Evolutionary conservation across 129 eudicot genomes (phyloP).

Genomic region (Tagetes erecta): DNA sequence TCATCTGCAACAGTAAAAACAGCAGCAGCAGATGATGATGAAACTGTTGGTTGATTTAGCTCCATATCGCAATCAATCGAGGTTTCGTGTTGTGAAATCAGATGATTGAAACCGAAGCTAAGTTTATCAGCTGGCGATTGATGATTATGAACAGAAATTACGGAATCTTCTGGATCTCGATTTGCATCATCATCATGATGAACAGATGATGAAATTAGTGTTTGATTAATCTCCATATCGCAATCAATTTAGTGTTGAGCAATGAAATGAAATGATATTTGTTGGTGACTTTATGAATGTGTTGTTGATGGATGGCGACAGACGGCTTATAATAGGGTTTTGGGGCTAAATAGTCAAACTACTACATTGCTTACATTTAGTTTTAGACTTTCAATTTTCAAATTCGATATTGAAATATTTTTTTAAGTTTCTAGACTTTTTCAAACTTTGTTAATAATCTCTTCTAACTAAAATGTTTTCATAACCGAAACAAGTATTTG

Average conservation of each 20-base stretch:
- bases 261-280: background rate
- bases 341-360: background rate
- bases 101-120: background rate
- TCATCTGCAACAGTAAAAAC: no score
- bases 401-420: no score
- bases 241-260: background rate
- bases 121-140: no score
- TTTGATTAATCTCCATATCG: background rate
- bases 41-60: background rate
- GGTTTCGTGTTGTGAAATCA: background rate
- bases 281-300: background rate
- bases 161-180: no score
- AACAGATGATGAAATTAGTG: background rate
- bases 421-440: no score
- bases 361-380: no score
- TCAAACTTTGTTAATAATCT: no score
- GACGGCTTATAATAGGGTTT: background rate
- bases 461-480: no score
- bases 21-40: background rate
- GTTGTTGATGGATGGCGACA: background rate
- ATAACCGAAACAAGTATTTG: no score
- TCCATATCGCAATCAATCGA: conserved; percentile 2
- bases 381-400: no score
- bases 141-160: no score
- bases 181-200: no score